Conservation (phyloP, 805 yeast genomes). For the Wickerhamomyces queroliae region DNA sequence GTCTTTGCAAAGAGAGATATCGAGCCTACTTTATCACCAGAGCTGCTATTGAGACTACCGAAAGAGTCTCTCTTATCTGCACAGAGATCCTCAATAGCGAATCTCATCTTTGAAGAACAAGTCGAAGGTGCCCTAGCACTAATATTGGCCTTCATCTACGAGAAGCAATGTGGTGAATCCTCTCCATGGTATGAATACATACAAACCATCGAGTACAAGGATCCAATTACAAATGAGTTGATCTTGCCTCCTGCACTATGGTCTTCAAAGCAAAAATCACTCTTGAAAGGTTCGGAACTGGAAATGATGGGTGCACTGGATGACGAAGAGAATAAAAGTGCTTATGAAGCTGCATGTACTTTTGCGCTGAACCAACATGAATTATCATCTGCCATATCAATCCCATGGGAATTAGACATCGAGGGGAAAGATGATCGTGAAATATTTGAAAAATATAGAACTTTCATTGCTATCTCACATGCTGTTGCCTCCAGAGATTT, state of each 20-base stretch:
- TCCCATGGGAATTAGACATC: slow-evolving; percentile 26
- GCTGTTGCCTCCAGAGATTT: slow-evolving; percentile 76
- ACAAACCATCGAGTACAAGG: slow-evolving; percentile 35
- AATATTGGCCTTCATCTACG: slow-evolving; percentile 68
- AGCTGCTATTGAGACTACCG: slow-evolving; percentile 48
- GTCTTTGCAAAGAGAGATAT: slow-evolving; percentile 52
- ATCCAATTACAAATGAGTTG: slow-evolving; percentile 22
- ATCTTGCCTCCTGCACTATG: slow-evolving; percentile 63
- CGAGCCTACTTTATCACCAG: slow-evolving; percentile 22
- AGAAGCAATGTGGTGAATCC: slow-evolving; percentile 43
- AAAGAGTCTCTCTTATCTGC: slow-evolving; percentile 53
- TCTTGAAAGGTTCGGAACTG: slow-evolving; percentile 51
- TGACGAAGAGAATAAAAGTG: slow-evolving; percentile 32
- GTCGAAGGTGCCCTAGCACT: slow-evolving; percentile 63
- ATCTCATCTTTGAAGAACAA: slow-evolving; percentile 54
- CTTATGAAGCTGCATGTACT: slow-evolving; percentile 31
- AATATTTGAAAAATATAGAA: slow-evolving; percentile 25
- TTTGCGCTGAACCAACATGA: slow-evolving; percentile 24
- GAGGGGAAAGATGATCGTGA: slow-evolving; percentile 21
- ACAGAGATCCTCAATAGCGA: slow-evolving; percentile 56
- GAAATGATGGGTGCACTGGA: slow-evolving; percentile 60
- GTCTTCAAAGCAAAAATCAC: slow-evolving; percentile 40
- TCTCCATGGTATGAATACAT: slow-evolving; percentile 84
- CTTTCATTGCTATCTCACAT: slow-evolving; percentile 53
- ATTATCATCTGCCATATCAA: slow-evolving; percentile 16